phyloP scores from a whole-genome alignment of 2,329 filamentous ascomycete species.

The Exophiala phaeomuriformis region DNA sequence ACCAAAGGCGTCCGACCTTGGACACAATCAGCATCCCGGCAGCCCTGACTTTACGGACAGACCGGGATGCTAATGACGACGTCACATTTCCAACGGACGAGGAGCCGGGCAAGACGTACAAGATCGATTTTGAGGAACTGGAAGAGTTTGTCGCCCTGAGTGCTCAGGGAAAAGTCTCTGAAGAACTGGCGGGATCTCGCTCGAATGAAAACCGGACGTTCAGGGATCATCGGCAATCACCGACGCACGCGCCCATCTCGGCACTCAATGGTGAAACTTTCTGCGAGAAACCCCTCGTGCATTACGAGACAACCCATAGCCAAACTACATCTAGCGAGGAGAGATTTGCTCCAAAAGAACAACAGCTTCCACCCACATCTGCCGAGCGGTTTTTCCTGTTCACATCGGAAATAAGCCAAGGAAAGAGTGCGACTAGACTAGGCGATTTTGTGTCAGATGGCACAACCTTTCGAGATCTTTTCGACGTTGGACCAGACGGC shows the following conservation, averaged over 20 bases:
- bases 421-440: conserved; percentile 82
- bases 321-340: conserved; percentile 43
- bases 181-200: conserved; percentile 14
- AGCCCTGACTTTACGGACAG: conserved; percentile 37
- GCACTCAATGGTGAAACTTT: conserved; percentile 26
- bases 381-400: conserved; percentile 92
- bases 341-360: conserved; percentile 35
- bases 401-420: conserved; percentile 87
- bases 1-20: conserved; percentile 53
- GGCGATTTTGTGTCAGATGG: conserved; percentile 82
- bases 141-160: conserved; percentile 76
- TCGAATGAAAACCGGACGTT: conserved; percentile 49
- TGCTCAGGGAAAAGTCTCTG: conserved; percentile 42
- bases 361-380: conserved; percentile 35
- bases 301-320: conserved; percentile 9
- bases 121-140: conserved; percentile 84
- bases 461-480: conserved; percentile 82
- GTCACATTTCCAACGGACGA: conserved; percentile 80
- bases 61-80: conserved; percentile 61
- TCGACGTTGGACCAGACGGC: conserved; percentile 60
- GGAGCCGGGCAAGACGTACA: conserved; percentile 69
- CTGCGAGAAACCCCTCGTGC: conserved; percentile 27
- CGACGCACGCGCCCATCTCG: conserved; percentile 34
- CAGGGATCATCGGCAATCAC: conserved; percentile 49
- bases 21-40: conserved; percentile 47